Conservation (phyloP, 495 filamentous ascomycete species). For the Trypethelium eluteriae region DNA sequence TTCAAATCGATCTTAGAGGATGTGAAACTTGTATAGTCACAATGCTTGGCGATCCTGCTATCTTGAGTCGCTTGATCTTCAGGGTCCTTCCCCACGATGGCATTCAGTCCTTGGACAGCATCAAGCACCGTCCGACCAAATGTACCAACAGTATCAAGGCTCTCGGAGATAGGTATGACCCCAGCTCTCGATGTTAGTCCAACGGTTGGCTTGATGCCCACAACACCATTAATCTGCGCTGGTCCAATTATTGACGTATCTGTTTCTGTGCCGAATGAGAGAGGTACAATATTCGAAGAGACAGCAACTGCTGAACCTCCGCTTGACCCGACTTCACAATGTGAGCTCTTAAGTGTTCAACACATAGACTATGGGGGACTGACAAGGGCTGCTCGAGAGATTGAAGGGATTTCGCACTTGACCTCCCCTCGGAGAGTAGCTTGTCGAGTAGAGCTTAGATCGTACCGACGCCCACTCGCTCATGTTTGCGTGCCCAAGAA, state of each 20-base stretch:
- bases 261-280: constrained; percentile 19
- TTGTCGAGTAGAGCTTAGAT: constrained; percentile 9
- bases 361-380: neutral
- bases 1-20: constrained; percentile 12
- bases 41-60: neutral
- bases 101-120: constrained; percentile 16
- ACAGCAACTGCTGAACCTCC: constrained; percentile 9
- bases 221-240: constrained; percentile 13
- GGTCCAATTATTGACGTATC: constrained; percentile 19
- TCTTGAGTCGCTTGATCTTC: neutral
- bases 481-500: constrained; percentile 43
- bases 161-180: constrained; percentile 17
- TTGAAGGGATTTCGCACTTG: constrained; percentile 14
- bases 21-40: constrained; percentile 1
- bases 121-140: constrained; percentile 17
- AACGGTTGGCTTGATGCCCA: constrained; percentile 21
- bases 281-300: constrained; percentile 8
- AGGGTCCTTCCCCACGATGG: constrained; percentile 8
- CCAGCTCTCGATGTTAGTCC: constrained; percentile 19
- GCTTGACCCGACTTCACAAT: neutral
- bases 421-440: constrained; percentile 17
- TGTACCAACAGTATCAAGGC: constrained; percentile 19
- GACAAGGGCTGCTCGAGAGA: constrained; percentile 4
- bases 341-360: neutral
- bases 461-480: constrained; percentile 38